Base-by-base conservation (phyloP, 2,329 filamentous ascomycete genomes). In the Macrophomina pseudophaseolina region DNA sequence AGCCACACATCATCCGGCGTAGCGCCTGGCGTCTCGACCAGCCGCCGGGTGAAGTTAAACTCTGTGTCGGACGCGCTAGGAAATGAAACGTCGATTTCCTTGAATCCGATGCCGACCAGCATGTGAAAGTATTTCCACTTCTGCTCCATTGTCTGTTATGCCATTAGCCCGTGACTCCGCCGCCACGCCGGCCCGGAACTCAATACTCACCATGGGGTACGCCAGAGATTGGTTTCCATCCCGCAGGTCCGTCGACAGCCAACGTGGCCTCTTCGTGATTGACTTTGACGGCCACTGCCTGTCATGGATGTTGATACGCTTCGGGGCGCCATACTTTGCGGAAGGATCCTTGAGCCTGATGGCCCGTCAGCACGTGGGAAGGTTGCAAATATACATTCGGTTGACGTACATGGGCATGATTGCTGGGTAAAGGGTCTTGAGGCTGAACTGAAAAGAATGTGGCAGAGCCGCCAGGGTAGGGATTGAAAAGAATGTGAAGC, bases 1-100 rank as follows among this genome's bases (percentile, higher is more conserved):
- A 97, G 84, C 84, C 87, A 94, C 64, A 97, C 93, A 79, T 97
- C 93, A 76, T 95, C 92, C 63, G 93, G 93, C 8, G 93, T 87
- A 14, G 88, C 86, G 46, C 91, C 92, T 11, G 92, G 91, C 1
- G 93, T 97, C 74, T 96, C 90, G 70, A 97, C 88, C 71, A 97
- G 83, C 74, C 90, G 88, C 71, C 93, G 87, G 46, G 93, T 97
- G 76, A 98, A 98, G 83, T 97, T 92, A 82, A 94, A 98, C 82
- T 97, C 94, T 74, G 91, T 97, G 77, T 96, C 91, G 38, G 93
- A 97, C 14, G 94, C 93, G 0, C 93, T 96, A 56, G 94, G 94
- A 81, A 97, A 98, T 4, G 93, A 95, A 18, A 97, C 91, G 78
- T 98, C 94, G 71, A 98, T 97, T 81, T 98, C 94, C 82, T 97